Conservation (phyloP, 768 basidiomycete species). For the Pleurotus djamor region DNA sequence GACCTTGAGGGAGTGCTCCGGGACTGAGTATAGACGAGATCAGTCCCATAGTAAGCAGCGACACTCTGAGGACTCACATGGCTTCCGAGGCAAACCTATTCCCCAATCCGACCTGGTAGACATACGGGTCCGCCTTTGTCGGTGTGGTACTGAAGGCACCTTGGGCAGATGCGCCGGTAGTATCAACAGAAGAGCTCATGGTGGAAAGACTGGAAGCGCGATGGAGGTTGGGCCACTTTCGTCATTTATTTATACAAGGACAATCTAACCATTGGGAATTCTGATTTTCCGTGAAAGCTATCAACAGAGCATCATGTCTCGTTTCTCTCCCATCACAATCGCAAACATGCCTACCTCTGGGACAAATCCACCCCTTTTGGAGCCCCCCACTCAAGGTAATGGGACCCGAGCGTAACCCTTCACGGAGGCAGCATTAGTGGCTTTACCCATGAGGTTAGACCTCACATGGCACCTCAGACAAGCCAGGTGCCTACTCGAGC, state of each 20-base stretch:
- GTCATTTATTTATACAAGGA: neutral
- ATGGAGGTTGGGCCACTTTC: neutral
- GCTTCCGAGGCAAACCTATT: constrained; percentile 57
- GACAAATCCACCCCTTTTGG: neutral
- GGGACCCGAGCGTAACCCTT: neutral
- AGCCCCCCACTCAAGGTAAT: too few relatives aligned
- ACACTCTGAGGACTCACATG: constrained; percentile 31
- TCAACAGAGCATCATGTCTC: neutral
- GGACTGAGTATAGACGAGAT: constrained; percentile 31
- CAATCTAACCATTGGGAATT: neutral
- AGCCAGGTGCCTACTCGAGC: neutral
- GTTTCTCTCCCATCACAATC: neutral
- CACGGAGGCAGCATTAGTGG: neutral
- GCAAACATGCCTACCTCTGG: neutral
- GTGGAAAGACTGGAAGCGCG: neutral
- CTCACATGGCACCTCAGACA: neutral
- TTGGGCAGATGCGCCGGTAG: constrained; percentile 36
- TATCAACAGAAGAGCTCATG: constrained; percentile 10
- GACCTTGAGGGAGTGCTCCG: constrained; percentile 51
- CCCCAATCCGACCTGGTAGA: constrained; percentile 58
- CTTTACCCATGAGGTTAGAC: neutral
- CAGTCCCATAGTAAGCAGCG: neutral
- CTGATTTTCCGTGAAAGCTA: neutral
- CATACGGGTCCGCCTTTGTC: constrained; percentile 47
- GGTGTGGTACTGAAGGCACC: constrained; percentile 32